These are phyloP conservation scores for Fusarium napiforme DNA, from an alignment of 2,329 filamentous ascomycete genomes.

Conservation along the genomic window DNA sequence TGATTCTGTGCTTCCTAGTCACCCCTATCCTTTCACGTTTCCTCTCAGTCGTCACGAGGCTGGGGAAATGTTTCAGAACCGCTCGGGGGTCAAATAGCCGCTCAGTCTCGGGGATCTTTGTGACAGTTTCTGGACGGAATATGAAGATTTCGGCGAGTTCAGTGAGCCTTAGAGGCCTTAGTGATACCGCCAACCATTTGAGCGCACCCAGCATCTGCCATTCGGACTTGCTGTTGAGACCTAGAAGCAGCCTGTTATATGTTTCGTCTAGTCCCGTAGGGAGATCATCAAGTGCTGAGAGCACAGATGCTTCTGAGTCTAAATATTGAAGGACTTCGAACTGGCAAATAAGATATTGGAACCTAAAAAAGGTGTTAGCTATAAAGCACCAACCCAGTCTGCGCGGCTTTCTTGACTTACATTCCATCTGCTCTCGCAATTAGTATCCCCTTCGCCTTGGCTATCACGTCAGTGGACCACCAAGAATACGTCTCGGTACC, in stretches of 20 bases:
- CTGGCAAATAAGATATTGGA: background rate
- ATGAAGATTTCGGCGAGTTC: background rate
- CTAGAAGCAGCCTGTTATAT: fast-evolving
- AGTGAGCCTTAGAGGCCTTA: fast-evolving
- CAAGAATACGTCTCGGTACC: fast-evolving
- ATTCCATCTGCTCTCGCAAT: background rate
- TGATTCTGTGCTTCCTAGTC: no score
- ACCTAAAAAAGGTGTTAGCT: background rate
- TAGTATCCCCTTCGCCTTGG: fast-evolving
- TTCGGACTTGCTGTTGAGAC: fast-evolving
- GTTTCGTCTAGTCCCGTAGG: fast-evolving
- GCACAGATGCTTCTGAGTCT: background rate
- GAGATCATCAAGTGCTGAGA: fast-evolving
- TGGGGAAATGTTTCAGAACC: background rate
- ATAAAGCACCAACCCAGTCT: fast-evolving
- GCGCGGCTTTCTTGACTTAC: fast-evolving
- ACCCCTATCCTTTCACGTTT: no score
- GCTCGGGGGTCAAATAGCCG: fast-evolving
- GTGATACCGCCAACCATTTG: background rate
- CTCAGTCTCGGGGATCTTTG: fast-evolving
- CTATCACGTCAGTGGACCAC: fast-evolving
- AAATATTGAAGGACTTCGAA: background rate
- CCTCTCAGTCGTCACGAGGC: background rate
- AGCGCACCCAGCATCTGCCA: fast-evolving
- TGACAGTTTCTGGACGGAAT: background rate